These are phyloP conservation scores for Phlegmacium glaucopus DNA, from an alignment of 768 basidiomycete genomes.

Conservation along the genomic window DNA sequence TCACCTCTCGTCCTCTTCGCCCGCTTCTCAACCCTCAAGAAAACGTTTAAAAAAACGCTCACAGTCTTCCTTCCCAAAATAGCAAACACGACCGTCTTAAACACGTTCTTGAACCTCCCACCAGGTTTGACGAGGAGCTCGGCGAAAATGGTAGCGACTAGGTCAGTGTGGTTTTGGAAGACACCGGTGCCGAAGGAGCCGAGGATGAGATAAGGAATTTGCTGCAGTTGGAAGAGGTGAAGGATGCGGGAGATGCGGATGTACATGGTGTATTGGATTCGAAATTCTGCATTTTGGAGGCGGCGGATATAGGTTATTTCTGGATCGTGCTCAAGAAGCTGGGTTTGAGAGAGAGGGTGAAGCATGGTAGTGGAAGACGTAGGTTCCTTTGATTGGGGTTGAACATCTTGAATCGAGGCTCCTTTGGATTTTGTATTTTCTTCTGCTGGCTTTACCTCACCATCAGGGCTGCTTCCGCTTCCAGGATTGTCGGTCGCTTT, in stretches of 20 bases:
- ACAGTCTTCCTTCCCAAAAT: conserved; percentile 38
- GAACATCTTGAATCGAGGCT: background rate
- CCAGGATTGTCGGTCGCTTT: background rate
- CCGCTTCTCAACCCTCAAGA: conserved; percentile 3
- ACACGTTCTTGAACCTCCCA: conserved; percentile 54
- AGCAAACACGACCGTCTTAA: conserved; percentile 65
- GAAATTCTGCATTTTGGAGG: conserved; percentile 12
- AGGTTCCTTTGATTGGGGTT: background rate
- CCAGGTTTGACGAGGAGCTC: conserved; percentile 48
- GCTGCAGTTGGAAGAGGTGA: conserved; percentile 59
- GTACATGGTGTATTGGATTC: conserved; percentile 56
- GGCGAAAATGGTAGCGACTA: conserved; percentile 62
- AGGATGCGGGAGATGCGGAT: conserved; percentile 71
- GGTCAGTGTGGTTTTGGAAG: conserved; percentile 59
- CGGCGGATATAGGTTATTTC: background rate
- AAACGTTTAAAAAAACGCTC: conserved; percentile 20
- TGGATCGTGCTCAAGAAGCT: background rate
- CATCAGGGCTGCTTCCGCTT: background rate
- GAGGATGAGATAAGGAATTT: conserved; percentile 57
- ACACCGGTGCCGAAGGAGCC: conserved; percentile 81
- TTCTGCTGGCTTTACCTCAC: conserved; percentile 1
- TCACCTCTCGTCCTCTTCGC: conserved; percentile 1
- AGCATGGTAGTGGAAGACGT: background rate
- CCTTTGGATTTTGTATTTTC: background rate
- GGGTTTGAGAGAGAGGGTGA: background rate